phyloP scores from a whole-genome alignment of 164 flowering plant genomes.

The Sedum album region DNA sequence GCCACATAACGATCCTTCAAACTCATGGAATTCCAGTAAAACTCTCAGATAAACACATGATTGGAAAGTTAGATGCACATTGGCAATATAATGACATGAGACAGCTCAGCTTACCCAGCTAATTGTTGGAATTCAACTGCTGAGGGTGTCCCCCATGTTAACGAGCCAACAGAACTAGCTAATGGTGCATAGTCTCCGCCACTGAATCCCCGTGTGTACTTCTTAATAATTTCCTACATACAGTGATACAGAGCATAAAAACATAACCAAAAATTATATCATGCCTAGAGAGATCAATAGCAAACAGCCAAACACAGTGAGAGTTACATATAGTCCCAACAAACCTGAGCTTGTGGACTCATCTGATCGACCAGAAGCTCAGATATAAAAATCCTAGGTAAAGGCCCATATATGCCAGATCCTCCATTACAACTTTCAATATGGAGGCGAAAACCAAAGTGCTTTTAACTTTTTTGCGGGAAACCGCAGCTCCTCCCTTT shows the following conservation, averaged over 20 bases:
- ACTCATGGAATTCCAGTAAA: background rate
- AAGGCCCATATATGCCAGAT: constrained; percentile 66
- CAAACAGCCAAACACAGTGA: background rate
- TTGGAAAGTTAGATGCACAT: background rate
- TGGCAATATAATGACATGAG: background rate
- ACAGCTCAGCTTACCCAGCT: constrained; percentile 46
- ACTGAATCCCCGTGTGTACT: constrained; percentile 50
- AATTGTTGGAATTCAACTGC: constrained; percentile 63
- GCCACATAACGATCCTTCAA: constrained; percentile 5
- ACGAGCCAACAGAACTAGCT: constrained; percentile 76
- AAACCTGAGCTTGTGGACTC: constrained; percentile 79
- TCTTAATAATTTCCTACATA: constrained; percentile 72
- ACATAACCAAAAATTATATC: background rate
- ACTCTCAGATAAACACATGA: background rate
- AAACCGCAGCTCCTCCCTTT: constrained; percentile 61
- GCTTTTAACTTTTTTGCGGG: constrained; percentile 90
- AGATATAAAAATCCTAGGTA: constrained; percentile 86
- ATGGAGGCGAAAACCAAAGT: constrained; percentile 81
- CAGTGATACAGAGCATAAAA: background rate
- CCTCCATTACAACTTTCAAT: constrained; percentile 23
- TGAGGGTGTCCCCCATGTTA: constrained; percentile 80
- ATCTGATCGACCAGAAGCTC: constrained; percentile 92
- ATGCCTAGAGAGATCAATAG: background rate
- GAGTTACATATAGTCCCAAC: constrained; percentile 2
- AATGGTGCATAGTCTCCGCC: constrained; percentile 70